Evolutionary conservation across 176 grass and related monocot species (phyloP).

Genomic region (bread wheat (Triticum aestivum)): IWGSC_CS_RefSeq_v2.1 NC_057805.1:245731185-245731684

Average conservation of each 20-base stretch:
- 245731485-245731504: conserved; percentile 60
- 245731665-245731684: not conserved
- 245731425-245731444: conserved; percentile 65
- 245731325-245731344: not conserved
- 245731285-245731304: not conserved
- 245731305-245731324: not conserved
- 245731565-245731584: conserved; percentile 69
- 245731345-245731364: conserved; percentile 19
- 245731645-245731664: conserved; percentile 18
- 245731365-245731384: conserved; percentile 60
- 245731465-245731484: conserved; percentile 44
- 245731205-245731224: not conserved
- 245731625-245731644: conserved; percentile 44
- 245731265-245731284: not conserved
- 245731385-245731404: conserved; percentile 66
- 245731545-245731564: conserved; percentile 80
- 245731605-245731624: conserved; percentile 64
- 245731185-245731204: not conserved
- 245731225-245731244: not conserved
- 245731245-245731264: conserved; percentile 4
- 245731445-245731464: conserved; percentile 59
- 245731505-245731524: conserved; percentile 71
- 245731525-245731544: conserved; percentile 57
- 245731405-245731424: conserved; percentile 65
- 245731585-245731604: conserved; percentile 75